Base-by-base conservation (phyloP, 352 stramenopile species). In the Phytopythium oedochilum region DNA sequence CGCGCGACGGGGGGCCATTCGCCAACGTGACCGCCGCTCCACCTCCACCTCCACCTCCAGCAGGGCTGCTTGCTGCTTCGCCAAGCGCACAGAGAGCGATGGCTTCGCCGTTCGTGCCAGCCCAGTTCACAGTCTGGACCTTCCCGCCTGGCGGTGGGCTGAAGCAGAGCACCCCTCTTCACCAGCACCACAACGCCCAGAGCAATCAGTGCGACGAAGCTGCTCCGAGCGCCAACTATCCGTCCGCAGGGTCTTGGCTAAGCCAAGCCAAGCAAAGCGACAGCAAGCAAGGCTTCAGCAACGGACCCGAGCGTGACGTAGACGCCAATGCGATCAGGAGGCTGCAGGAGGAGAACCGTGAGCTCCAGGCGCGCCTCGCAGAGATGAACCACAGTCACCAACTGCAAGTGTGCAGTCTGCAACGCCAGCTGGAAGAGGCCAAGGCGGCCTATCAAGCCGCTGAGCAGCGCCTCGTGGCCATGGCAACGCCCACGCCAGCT, bases 261-360 rank as follows among this genome's bases (percentile, higher is more conserved):
- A 15, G 14, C 49, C 3, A 22, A 1, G 35, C 22, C 34, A 47
- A 29, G 29, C 34, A 0, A 4, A 3, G 15, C 12, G 18, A 26
- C 18, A 15, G 17, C 15, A 45, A 29, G 14, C 34, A 22, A 15
- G 23, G 36, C 49, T 36, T 55, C 26, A 11, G 2, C 8, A 32
- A 25, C 36, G 36, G 25, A 4, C 49, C 32, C 2, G 32, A 55
- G 15, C 23, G 35, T 11, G 25, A 36, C 2, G 34, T 8, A 28
- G 22, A n/a, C 18, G 25, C 5, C 3, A 54, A 34, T 20, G 39
- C 20, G 25, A 26, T 57, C 28, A 29, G 32, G 45, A 40, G 26
- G 22, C 36, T 57, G 40, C 57, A 26, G 9, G 57, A 63, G 42
- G 55, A 55, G 50, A 53, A 54, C 28, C 26, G 22, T 10, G 39